Evolutionary conservation across 805 yeast species (phyloP), one percentile per base, ranked within the genome.

Genomic region (Maudiozyma bulderi): DNA sequence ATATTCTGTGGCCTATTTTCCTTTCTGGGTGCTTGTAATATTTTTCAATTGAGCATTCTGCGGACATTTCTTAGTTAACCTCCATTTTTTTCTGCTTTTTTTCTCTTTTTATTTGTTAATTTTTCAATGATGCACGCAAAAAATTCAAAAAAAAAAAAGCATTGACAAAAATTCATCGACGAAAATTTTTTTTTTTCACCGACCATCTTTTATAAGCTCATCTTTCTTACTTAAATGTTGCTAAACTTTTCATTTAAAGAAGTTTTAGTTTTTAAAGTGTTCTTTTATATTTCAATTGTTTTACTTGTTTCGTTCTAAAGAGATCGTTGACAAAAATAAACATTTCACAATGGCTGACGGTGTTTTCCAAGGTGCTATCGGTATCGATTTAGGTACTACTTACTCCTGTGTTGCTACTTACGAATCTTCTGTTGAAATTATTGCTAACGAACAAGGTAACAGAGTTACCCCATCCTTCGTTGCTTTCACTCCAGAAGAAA

Each of bases 331-430:
- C 48, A 14, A 46, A 40, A 40, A 8, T 46, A 40, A 9, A 31
- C 31, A 46, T 30, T 20, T 39, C 42, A 74, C 51, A 74, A 84
- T 84, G 90, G 86, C 90, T 84, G 96, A 89, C 81, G 96, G 96
- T 84, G 93, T 89, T 78, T 89, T 86, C 84, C 93, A 90, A 82
- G 97, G 97, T 85, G 93, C 93, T 75, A 86, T 88, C 72, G 99
- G 99, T 84, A 91, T 91, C 83, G 98, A 90, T 80, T 79, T 86
- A 75, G 95, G 95, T 81, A 86, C 95, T 65, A 82, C 88, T 40
- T 76, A 76, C 73, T 60, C 82, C 82, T 69, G 88, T 81, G 87
- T 82, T 65, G 86, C 86, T 71, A 81, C 82, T 67, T 82, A 77
- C 76, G 82, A 81, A 71, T 76, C 81, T 58, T 81, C 82, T 68